Evolutionary conservation across 2,329 filamentous ascomycete species (phyloP), one percentile per base, ranked within the genome.

Genomic region (Helotiales sp.): DNA sequence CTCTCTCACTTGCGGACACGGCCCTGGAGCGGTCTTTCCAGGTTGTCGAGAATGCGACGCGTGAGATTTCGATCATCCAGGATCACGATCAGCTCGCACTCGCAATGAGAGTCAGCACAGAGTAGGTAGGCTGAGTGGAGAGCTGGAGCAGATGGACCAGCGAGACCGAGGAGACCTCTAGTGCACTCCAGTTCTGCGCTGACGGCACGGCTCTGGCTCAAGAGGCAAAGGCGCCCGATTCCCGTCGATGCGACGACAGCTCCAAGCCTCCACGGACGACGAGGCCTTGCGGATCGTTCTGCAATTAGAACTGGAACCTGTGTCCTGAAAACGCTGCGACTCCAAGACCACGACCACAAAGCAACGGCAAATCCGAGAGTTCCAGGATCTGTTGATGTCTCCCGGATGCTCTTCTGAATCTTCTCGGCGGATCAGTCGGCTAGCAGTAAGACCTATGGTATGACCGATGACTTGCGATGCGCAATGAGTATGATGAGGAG

Each of bases 401-500:
- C 31, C 17, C 17, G 36, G 24, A 27, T 15, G 30, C 52, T 54
- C 47, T 54, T 54, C 40, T 47, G 17, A 29, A 19, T 22, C 30
- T 33, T 27, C 52, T 15, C 25, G 19, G 57, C 52, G 52, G 49
- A 52, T 56, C 33, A 47, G 27, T 53, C 53, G 57, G 57, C 58
- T 54, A 36, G 30, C 47, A 54, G 31, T 49, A 40, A 57, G 42
- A 57, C 36, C 58, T 57, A 25, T 54, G 50, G 49, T 33, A 54
- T 51, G 47, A 57, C 36, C 33, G 42, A 30, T 38, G 52, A 29
- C 19, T 54, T 49, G 42, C n/a, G 17, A 52, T 30, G 36, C 46
- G 34, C 29, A 54, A 54, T 48, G 30, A 27, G 19, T 29, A 58
- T 58, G 50, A 54, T 58, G 55, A 36, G 54, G 55, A 54, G 55